Base-by-base conservation (phyloP, 352 stramenopile genomes). In the Globisporangium ultimum region DNA sequence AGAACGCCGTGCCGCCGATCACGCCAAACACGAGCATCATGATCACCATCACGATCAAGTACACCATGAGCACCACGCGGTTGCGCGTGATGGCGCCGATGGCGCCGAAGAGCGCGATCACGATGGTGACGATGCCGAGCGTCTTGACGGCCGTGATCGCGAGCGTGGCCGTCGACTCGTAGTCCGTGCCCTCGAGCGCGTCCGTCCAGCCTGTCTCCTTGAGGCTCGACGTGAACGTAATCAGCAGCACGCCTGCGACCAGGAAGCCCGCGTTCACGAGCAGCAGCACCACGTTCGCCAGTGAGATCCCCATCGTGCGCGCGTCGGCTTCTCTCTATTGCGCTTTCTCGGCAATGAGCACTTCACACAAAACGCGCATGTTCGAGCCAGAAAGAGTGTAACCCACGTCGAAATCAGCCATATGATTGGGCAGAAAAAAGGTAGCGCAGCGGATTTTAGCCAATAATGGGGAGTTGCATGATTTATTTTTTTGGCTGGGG, bases 261-360 rank as follows among this genome's bases (percentile, higher is more conserved):
- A 95, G 60, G 55, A 95, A 93, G 36, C 71, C 70, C 22, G 88
- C 63, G 67, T 94, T 95, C 55, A 93, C 71, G 18, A 90, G 52
- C 54, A 95, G 71, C 66, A 95, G 73, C 49, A 92, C 63, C 48
- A 71, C 68, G 15, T 70, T 76, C 28, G 83, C 78, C 2, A 68
- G 20, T 12, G 80, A 83, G 50, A 87, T 47, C 18, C 55, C 58
- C 61, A 69, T 62, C 51, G 64, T 76, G 14, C 8, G 56, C 21
- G 14, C 20, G 15, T 22, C 21, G 4, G 12, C 36, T 51, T 9
- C 18, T 50, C 12, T 32, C 8, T 2, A 10, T 10, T 3, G 38
- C 38, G 38, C 24, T 28, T 5, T 18, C 2, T 45, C 40, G 40
- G 10, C 13, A 45, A 8, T 45, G 40, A 45, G 14, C 11, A 5